Conservation (phyloP, 2,329 filamentous ascomycete genomes). For the Tolypocladium cylindrosporum region DNA sequence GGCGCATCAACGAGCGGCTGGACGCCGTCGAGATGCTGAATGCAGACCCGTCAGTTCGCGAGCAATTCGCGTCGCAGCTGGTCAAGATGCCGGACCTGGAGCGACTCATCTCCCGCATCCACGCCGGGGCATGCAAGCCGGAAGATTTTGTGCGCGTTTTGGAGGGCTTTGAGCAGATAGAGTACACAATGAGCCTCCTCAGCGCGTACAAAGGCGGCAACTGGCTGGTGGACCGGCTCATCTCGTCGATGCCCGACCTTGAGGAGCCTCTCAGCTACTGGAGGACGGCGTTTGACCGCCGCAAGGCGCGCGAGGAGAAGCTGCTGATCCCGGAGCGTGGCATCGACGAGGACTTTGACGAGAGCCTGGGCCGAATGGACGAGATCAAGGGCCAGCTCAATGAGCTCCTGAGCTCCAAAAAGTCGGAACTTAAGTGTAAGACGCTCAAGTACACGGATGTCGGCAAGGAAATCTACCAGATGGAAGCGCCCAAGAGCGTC, state of each 20-base stretch:
- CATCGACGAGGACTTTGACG: conserved; percentile 86
- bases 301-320: conserved; percentile 67
- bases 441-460: conserved; percentile 70
- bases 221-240: conserved; percentile 74
- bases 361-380: conserved; percentile 67
- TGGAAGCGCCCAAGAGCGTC: conserved; percentile 76
- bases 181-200: conserved; percentile 81
- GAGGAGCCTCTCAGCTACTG: conserved; percentile 66
- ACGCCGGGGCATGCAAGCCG: conserved; percentile 80
- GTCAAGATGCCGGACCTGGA: conserved; percentile 91
- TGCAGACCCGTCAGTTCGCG: conserved; percentile 66
- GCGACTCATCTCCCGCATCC: conserved; percentile 84
- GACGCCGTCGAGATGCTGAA: conserved; percentile 93
- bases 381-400: conserved; percentile 65
- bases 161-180: conserved; percentile 95
- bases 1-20: conserved; percentile 83
- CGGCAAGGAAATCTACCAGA: conserved; percentile 94
- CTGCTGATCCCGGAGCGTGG: conserved; percentile 77
- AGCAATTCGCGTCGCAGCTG: conserved; percentile 81
- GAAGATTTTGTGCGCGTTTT: conserved; percentile 90
- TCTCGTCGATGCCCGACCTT: conserved; percentile 79
- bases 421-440: conserved; percentile 64
- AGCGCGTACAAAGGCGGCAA: conserved; percentile 64
- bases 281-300: conserved; percentile 85
- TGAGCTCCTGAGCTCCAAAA: conserved; percentile 58